Percentiles rank a stretch among this genome's conserved stretches.
Conservation (phyloP, 73 alveolate species). For the Tetrahymena malaccensis region DNA sequence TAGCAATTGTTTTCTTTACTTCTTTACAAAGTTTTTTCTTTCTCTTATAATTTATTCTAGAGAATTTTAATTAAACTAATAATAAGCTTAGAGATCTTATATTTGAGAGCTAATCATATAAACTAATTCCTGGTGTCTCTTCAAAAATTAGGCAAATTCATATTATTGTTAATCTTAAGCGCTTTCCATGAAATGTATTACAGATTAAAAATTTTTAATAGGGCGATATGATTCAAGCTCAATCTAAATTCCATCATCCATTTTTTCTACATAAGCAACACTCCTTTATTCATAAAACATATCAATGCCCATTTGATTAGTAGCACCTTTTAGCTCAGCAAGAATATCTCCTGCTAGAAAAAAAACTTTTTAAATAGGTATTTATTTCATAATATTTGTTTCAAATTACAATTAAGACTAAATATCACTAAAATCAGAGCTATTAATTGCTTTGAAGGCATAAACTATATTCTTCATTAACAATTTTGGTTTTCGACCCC, state of each 20-base stretch:
- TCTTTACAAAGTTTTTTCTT: neutral
- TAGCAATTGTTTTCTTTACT: neutral
- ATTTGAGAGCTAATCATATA: neutral
- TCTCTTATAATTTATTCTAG: neutral
- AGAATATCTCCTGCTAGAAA: neutral
- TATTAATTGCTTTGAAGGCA: neutral
- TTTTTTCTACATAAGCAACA: neutral
- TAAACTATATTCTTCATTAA: neutral
- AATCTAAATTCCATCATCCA: neutral
- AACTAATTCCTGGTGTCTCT: neutral
- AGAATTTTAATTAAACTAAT: too few relatives aligned
- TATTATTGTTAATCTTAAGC: neutral
- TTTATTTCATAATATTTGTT: neutral
- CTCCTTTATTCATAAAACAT: neutral
- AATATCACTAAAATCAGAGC: neutral
- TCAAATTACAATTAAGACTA: neutral
- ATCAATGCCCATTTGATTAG: neutral
- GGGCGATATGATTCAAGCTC: neutral
- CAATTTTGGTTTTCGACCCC: neutral
- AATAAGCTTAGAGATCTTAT: neutral
- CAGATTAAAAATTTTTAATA: neutral
- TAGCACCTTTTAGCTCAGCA: neutral
- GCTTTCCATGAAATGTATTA: neutral
- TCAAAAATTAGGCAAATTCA: neutral
- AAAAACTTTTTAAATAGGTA: neutral